Conservation (phyloP, 225 moss, liverwort and hornwort species). For the Neckera pumila region DNA sequence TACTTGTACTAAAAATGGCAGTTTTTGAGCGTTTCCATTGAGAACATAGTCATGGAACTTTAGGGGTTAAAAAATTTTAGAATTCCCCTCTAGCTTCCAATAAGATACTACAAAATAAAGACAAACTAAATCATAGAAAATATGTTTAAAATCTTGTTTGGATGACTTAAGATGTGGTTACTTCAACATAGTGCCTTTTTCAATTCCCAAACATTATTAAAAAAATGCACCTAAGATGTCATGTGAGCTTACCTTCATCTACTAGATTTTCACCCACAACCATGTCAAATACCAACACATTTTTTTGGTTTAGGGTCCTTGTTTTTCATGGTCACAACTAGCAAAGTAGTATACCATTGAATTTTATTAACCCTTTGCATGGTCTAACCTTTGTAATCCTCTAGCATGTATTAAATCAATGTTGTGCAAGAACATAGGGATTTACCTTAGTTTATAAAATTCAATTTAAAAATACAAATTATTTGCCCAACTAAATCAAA, state of each 20-base stretch:
- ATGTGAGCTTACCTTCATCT: too few species aligned
- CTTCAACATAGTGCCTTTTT: accelerated
- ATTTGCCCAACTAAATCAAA: background rate
- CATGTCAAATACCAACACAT: background rate
- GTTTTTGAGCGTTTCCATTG: too few species aligned
- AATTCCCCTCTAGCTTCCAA: background rate
- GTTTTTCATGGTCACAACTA: background rate
- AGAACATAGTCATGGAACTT: too few species aligned
- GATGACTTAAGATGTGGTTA: too few species aligned
- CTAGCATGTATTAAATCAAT: background rate
- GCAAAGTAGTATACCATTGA: background rate
- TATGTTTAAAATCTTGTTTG: background rate
- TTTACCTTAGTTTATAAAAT: background rate
- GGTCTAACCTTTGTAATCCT: background rate
- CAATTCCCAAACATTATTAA: accelerated
- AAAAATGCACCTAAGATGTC: background rate
- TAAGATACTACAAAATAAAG: too few species aligned
- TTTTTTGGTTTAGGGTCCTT: accelerated
- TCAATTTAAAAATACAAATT: background rate
- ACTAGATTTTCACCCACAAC: background rate
- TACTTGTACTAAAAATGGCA: too few species aligned
- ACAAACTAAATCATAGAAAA: background rate
- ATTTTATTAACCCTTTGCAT: background rate
- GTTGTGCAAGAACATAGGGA: background rate
- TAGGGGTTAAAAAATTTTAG: background rate